Percentiles rank a stretch among this genome's conserved stretches.
These are phyloP conservation scores for Saccharomycopsis vini DNA, from an alignment of 805 yeast species.

Conservation along the genomic window DNA sequence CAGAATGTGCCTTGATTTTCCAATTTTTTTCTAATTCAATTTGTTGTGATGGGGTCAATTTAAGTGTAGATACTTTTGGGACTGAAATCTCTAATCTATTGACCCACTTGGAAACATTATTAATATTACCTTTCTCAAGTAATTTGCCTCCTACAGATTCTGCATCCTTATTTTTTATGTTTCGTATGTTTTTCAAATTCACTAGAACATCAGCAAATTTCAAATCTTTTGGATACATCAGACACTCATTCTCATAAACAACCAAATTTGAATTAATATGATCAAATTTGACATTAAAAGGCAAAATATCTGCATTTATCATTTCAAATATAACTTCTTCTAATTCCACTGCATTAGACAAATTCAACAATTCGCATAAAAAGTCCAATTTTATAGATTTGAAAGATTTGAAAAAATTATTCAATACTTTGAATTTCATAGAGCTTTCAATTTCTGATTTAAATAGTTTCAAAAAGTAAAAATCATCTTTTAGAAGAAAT, in stretches of 20 bases:
- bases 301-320: slow-evolving; percentile 6
- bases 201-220: neutral
- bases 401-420: slow-evolving; percentile 11
- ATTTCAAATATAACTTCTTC: slow-evolving; percentile 15
- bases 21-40: slow-evolving; percentile 10
- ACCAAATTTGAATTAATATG: neutral
- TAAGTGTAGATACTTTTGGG: slow-evolving; percentile 3
- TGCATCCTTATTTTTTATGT: neutral
- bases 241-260: neutral
- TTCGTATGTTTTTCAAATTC: neutral
- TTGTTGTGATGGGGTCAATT: slow-evolving; percentile 11
- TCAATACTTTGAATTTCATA: slow-evolving; percentile 8
- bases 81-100: neutral
- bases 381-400: slow-evolving; percentile 3
- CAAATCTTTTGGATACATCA: slow-evolving; percentile 3
- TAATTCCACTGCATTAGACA: slow-evolving; percentile 1
- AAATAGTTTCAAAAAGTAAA: neutral
- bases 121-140: neutral
- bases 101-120: neutral
- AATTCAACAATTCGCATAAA: slow-evolving; percentile 1
- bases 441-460: slow-evolving; percentile 5
- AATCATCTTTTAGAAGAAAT: neutral
- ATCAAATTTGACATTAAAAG: slow-evolving; percentile 8
- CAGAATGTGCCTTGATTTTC: neutral
- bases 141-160: neutral